Evolutionary conservation across 164 flowering plant species (phyloP), one percentile per base, ranked within the genome.

Genomic region (Taxillus chinensis): DNA sequence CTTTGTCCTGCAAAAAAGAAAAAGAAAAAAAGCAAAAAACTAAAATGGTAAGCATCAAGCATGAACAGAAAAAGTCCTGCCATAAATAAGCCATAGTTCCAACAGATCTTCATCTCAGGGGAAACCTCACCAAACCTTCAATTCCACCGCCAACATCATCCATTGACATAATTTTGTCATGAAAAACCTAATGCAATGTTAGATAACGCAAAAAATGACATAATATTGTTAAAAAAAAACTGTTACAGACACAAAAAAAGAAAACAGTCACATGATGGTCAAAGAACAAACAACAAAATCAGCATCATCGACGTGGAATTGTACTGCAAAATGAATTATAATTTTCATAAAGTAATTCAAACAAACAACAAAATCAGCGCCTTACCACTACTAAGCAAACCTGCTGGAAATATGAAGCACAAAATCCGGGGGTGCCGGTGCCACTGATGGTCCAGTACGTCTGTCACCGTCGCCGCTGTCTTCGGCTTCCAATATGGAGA

Each of bases 101-200:
- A n/a, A n/a, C n/a, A n/a, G n/a, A n/a, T n/a, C n/a, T n/a, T n/a
- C n/a, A n/a, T n/a, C n/a, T n/a, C n/a, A n/a, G n/a, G n/a, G n/a
- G n/a, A n/a, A n/a, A n/a, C n/a, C n/a, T n/a, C n/a, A n/a, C n/a
- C n/a, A n/a, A n/a, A n/a, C n/a, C 93, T 71, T 91, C 98, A 60
- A 76, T 88, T 52, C 89, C 89, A 51, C 85, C 70, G 62, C 84
- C 89, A 75, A 89, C 89, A 82, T 91, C 97, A 1, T 96, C 95
- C 96, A 81, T 82, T 13, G 90, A 76, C 80, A 81, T 75, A 41
- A 95, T 91, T 78, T 82, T 86, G 65, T 91, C 93, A 56, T 83
- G 92, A 62, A 95, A 87, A 50, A 91, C 93, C 98, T 93, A 45
- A 15, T 8, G 57, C 4, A 54, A 63, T 38, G 15, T 57, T 45